Base-by-base conservation (phyloP, 371 early-diverging fungal genomes). In the Phascolomyces articulosus region DNA sequence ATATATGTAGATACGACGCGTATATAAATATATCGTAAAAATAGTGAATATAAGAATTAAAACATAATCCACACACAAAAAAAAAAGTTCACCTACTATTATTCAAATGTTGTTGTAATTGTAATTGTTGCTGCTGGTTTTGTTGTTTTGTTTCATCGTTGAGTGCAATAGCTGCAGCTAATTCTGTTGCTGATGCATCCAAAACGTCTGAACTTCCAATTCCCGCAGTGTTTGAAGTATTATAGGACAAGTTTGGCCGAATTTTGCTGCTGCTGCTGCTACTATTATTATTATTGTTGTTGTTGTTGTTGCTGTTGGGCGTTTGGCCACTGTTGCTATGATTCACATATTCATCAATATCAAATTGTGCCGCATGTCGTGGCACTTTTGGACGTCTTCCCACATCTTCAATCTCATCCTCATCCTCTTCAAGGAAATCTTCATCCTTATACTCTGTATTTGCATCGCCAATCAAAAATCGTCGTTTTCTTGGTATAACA, bases 401-500 rank as follows among this genome's bases (percentile, higher is more conserved):
- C 6, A 34, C 11, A 10, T 71, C 64, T 21, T 60, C 64, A 18
- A 67, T 72, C 9, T 72, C 71, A 16, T 69, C 71, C 18, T 65
- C 71, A 38, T 74, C 77, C 28, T 77, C 80, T 60, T 67, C 67
- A 53, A 44, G 53, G 7, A 27, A 44, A 51, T 31, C 67, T 34
- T 66, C 60, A 41, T 70, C 73, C 41, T 60, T 70, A 41, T 70
- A 65, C 10, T 71, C 53, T 24, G 66, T 75, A 40, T 73, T 67
- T 9, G 64, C 68, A 61, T 80, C 79, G 0, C 69, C 81, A 28
- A 85, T 61, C 58, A 85, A 53, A 44, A 73, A 75, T 24, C 77
- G 75, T 31, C 82, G 60, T 54, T 87, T 87, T 57, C 85, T 80
- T n/a, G 86, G 85, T 40, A 85, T 77, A 23, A 84, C 82, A 1